Evolutionary conservation across 163 green algal species (phyloP), one percentile per base, ranked within the genome.

Genomic region (Chlamydomonas reinhardtii): DNA sequence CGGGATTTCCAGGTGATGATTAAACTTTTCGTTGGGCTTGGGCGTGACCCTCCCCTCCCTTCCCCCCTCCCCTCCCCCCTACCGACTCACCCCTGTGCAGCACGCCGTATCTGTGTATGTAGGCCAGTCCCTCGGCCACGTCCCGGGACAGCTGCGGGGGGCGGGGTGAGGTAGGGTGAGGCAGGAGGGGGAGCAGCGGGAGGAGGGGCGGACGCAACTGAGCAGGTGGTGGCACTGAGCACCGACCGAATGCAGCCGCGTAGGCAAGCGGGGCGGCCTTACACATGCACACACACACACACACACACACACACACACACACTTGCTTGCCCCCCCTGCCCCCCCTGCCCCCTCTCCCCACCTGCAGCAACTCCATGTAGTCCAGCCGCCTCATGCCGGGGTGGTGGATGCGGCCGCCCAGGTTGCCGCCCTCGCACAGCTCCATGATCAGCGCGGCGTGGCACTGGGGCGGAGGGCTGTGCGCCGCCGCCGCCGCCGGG

Each of bases 401-500:
- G 75, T 95, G 86, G 84, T 97, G 91, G 75, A 97, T 96, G 74
- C 94, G 90, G 64, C 92, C 82, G 31, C 90, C 90, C 43, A 97
- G 91, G 82, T 88, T 94, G 32, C 94, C 94, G 16, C 90, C 91
- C 82, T 95, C 90, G 31, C 92, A 84, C 25, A 97, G 91, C 91
- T 97, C 95, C 94, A 97, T 97, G 59, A 97, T 94, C 17, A 97
- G 84, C 39, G 92, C 94, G 35, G 94, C 73, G n/a, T 95, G 84
- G n/a, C n/a, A n/a, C n/a, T n/a, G n/a, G 56, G 70, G 78, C 78
- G 34, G 77, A 15, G 27, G 27, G n/a, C 14, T n/a, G n/a, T n/a
- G n/a, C n/a, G n/a, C n/a, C n/a, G n/a, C n/a, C n/a, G n/a, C n/a
- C n/a, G n/a, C n/a, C n/a, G n/a, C n/a, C 65, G 15, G 65, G n/a